A percentile compares a stretch with the other conserved stretches of the same genome.
Evolutionary conservation across 495 filamentous ascomycete species (phyloP).

Genomic region (Talaromyces wortmannii): DNA sequence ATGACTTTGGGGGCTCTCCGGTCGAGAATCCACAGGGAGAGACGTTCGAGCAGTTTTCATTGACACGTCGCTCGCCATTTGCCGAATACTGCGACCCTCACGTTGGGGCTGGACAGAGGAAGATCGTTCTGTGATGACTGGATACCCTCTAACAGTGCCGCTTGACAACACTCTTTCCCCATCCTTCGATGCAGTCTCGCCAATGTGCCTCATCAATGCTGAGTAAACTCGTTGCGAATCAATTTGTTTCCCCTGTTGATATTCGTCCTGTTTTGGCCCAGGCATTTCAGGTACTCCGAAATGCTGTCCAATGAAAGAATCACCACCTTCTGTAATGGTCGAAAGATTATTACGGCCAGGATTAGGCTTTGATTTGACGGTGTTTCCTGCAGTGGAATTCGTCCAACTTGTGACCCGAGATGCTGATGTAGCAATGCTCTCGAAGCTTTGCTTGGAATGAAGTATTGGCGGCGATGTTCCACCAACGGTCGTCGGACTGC

Average conservation of each 20-base stretch:
- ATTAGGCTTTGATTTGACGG: constrained; percentile 25
- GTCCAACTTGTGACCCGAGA: constrained; percentile 76
- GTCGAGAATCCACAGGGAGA: background rate
- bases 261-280: background rate
- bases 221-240: constrained; percentile 66
- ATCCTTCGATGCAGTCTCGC: constrained; percentile 18
- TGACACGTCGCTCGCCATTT: constrained; percentile 27
- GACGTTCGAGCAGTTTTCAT: constrained; percentile 10
- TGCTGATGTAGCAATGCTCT: constrained; percentile 43
- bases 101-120: constrained; percentile 18
- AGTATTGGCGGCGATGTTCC: constrained; percentile 30
- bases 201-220: constrained; percentile 63
- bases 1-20: background rate
- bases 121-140: constrained; percentile 23
- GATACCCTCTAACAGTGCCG: constrained; percentile 25
- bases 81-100: constrained; percentile 22
- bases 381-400: constrained; percentile 51
- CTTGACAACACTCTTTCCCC: constrained; percentile 22
- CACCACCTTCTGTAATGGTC: constrained; percentile 58
- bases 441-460: constrained; percentile 33
- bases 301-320: constrained; percentile 8
- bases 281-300: background rate
- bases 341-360: constrained; percentile 53
- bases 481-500: constrained; percentile 19
- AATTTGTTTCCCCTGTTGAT: constrained; percentile 13